These are phyloP conservation scores for Aspergillus jensenii DNA, from an alignment of 2,329 filamentous ascomycete species.

Conservation along the genomic window DNA sequence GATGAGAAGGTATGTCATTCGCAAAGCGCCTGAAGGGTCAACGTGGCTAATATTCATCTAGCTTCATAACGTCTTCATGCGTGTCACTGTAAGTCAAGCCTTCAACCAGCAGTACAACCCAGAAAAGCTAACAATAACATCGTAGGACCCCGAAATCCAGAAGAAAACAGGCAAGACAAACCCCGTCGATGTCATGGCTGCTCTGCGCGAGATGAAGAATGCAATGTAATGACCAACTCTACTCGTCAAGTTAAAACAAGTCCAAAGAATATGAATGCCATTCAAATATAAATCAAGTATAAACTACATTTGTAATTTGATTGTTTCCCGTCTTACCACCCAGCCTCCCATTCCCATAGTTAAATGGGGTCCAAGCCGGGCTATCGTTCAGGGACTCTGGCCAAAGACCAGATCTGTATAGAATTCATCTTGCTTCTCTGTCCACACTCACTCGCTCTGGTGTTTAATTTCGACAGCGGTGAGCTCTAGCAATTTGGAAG, in stretches of 20 bases:
- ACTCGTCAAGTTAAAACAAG: neutral
- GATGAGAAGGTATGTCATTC: constrained; percentile 78
- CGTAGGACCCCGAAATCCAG: constrained; percentile 76
- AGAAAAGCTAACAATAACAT: constrained; percentile 12
- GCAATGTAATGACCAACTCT: constrained; percentile 32
- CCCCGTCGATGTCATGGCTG: constrained; percentile 79
- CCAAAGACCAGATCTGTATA: constrained; percentile 22
- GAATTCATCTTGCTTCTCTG: constrained; percentile 56
- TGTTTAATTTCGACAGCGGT: constrained; percentile 49
- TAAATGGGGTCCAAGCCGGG: constrained; percentile 46
- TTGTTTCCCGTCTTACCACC: constrained; percentile 45
- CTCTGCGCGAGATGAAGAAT: constrained; percentile 83
- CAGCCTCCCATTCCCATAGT: constrained; percentile 46
- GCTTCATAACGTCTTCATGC: constrained; percentile 97
- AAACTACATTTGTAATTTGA: neutral
- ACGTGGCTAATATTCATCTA: constrained; percentile 33
- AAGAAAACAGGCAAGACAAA: constrained; percentile 79
- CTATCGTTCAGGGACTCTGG: constrained; percentile 38
- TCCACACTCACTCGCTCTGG: constrained; percentile 58
- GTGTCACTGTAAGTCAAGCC: constrained; percentile 64
- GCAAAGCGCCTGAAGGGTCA: neutral
- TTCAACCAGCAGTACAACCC: neutral
- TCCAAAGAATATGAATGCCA: neutral
- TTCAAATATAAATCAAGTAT: neutral
- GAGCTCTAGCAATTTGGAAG: constrained; percentile 59